Percentiles rank a stretch among this genome's conserved stretches.
These are phyloP conservation scores for Turritis glabra DNA, from an alignment of 345 rosid genomes.

Conservation along the genomic window DNA sequence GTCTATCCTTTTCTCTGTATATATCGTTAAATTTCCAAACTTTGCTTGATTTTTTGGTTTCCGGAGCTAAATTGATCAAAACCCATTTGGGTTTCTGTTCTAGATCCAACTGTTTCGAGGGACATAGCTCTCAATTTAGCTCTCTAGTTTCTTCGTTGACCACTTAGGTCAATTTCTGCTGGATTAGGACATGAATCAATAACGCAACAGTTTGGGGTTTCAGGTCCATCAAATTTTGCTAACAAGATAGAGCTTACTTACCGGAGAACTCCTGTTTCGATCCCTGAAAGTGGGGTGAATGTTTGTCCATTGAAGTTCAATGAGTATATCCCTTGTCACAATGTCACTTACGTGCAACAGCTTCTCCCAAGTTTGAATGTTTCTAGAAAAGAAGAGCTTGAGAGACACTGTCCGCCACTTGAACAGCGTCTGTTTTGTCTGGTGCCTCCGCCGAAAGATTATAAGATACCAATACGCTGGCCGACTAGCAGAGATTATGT, in stretches of 20 bases:
- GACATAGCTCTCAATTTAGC: not conserved
- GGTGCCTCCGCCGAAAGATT: constrained; percentile 88
- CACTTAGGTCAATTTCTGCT: not conserved
- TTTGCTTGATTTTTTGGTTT: not conserved
- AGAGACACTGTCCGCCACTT: constrained; percentile 94
- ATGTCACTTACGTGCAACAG: constrained; percentile 56
- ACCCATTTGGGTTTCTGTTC: not conserved
- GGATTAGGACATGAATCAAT: constrained; percentile 5
- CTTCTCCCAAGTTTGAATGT: constrained; percentile 65
- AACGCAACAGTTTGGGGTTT: constrained; percentile 19
- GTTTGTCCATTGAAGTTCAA: constrained; percentile 77
- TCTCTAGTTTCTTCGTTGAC: not conserved
- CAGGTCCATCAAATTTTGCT: constrained; percentile 53
- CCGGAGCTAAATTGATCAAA: not conserved
- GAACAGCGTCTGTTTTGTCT: constrained; percentile 79
- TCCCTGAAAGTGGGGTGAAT: constrained; percentile 64
- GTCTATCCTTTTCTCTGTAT: constrained; percentile 17
- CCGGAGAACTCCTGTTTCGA: constrained; percentile 51
- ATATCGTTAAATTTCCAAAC: not conserved
- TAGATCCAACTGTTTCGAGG: not conserved
- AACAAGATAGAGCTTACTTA: constrained; percentile 59
- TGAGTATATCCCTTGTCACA: constrained; percentile 93
- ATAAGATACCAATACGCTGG: constrained; percentile 89
- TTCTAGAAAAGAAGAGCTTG: constrained; percentile 85
- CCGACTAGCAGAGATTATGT: constrained; percentile 86